A percentile compares a stretch with the other conserved stretches of the same genome.
These are phyloP conservation scores for Jatropha curcas DNA, from an alignment of 345 rosid genomes.

Conservation along the genomic window DNA sequence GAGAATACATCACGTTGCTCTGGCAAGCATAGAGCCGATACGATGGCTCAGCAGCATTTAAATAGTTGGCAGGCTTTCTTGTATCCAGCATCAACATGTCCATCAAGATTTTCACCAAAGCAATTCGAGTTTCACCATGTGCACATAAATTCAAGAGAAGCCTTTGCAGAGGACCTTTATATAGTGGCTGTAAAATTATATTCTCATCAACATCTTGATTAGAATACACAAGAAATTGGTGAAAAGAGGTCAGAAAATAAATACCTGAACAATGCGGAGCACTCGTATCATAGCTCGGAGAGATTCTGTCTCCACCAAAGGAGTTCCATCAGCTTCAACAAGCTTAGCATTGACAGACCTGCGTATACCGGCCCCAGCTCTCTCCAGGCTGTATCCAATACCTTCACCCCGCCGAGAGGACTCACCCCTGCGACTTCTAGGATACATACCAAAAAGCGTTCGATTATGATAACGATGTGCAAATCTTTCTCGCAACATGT, in stretches of 20 bases:
- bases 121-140: conserved; percentile 76
- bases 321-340: conserved; percentile 88
- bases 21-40: conserved; percentile 92
- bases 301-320: conserved; percentile 78
- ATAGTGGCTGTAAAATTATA: conserved; percentile 68
- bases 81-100: conserved; percentile 84
- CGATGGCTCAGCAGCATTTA: conserved; percentile 56
- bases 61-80: conserved; percentile 47
- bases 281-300: conserved; percentile 84
- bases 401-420: conserved; percentile 85
- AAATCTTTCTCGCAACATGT: conserved; percentile 94
- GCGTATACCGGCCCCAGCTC: conserved; percentile 64
- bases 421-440: conserved; percentile 94
- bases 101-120: conserved; percentile 76
- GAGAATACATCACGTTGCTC: conserved; percentile 87
- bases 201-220: conserved; percentile 12
- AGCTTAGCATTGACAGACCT: conserved; percentile 63
- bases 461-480: conserved; percentile 88
- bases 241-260: conserved; percentile 8
- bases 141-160: conserved; percentile 91
- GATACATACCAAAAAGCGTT: conserved; percentile 84
- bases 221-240: neutral
- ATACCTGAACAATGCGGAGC: conserved; percentile 93
- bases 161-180: conserved; percentile 88
- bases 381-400: conserved; percentile 58